phyloP scores from a whole-genome alignment of 2,329 filamentous ascomycete species.

The Botrytis paeoniae region DNA sequence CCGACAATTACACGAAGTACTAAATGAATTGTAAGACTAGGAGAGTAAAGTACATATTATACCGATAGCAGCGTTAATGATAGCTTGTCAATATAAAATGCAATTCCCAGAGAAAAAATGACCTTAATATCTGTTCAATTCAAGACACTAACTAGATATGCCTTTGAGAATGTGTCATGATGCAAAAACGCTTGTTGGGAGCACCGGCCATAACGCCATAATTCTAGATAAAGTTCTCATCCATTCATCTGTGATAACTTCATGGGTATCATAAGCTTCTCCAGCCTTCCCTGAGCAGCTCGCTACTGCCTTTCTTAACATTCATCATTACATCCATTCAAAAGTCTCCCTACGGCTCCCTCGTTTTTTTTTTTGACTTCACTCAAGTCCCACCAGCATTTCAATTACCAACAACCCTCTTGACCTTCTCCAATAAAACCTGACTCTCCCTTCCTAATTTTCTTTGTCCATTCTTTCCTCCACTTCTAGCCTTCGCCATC shows the following conservation, averaged over 20 bases:
- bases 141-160: background rate
- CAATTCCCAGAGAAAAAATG: background rate
- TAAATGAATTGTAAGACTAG: background rate
- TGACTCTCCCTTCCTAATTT: slow-evolving; percentile 68
- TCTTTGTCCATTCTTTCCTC: slow-evolving; percentile 62
- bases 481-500: slow-evolving; percentile 49
- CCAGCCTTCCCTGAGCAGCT: background rate
- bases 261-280: slow-evolving; percentile 19
- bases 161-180: background rate
- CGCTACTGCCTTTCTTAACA: background rate
- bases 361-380: background rate
- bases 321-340: background rate
- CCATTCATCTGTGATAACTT: slow-evolving; percentile 9
- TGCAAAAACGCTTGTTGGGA: slow-evolving; percentile 10
- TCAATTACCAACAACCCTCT: slow-evolving; percentile 43
- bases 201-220: background rate
- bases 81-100: background rate
- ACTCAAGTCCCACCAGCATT: background rate
- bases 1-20: background rate
- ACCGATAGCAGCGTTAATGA: background rate
- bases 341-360: no score
- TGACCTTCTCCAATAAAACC: slow-evolving; percentile 62
- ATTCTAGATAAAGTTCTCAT: background rate
- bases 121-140: background rate
- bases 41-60: background rate